Percentiles rank a stretch among this genome's conserved stretches.
Evolutionary conservation across 768 basidiomycete genomes (phyloP).

Genomic region (Macrocybe gigantea): DNA sequence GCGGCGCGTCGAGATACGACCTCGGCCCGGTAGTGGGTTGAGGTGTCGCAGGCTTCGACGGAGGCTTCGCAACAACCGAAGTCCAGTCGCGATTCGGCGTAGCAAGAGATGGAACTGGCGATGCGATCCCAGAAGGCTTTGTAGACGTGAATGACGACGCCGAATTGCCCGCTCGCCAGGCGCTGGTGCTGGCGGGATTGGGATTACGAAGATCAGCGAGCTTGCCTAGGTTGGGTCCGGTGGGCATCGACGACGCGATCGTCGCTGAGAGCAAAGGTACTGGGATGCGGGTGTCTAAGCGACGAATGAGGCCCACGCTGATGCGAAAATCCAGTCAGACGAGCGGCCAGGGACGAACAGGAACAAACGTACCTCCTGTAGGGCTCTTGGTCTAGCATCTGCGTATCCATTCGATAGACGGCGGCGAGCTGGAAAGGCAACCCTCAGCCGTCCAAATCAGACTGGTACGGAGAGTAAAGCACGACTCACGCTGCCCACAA

Average conservation of each 20-base stretch:
- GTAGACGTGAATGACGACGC: constrained; percentile 5
- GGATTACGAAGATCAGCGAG: constrained; percentile 46
- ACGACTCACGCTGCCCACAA: constrained; percentile 66
- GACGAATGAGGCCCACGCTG: constrained; percentile 72
- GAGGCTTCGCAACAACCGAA: not conserved
- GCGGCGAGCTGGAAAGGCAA: constrained; percentile 50
- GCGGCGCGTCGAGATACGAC: not conserved
- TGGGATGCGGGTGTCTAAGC: constrained; percentile 80
- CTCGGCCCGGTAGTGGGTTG: not conserved
- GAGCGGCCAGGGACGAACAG: not conserved
- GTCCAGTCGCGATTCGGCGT: not conserved
- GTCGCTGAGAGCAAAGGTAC: constrained; percentile 56
- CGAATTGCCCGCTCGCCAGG: constrained; percentile 14
- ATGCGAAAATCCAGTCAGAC: not conserved
- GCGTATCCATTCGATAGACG: constrained; percentile 77
- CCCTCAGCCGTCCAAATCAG: constrained; percentile 2
- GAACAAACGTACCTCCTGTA: constrained; percentile 46
- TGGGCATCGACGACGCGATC: constrained; percentile 22
- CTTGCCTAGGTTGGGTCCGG: constrained; percentile 47
- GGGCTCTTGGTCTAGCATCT: constrained; percentile 90
- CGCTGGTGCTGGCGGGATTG: constrained; percentile 4
- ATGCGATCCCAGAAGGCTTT: not conserved
- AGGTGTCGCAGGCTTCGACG: not conserved
- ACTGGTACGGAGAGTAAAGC: not conserved
- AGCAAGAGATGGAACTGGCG: not conserved